Percentiles rank a stretch among this genome's conserved stretches.
phyloP scores from a whole-genome alignment of 257 asterid genomes.

The Cinchona pubescens region DNA sequence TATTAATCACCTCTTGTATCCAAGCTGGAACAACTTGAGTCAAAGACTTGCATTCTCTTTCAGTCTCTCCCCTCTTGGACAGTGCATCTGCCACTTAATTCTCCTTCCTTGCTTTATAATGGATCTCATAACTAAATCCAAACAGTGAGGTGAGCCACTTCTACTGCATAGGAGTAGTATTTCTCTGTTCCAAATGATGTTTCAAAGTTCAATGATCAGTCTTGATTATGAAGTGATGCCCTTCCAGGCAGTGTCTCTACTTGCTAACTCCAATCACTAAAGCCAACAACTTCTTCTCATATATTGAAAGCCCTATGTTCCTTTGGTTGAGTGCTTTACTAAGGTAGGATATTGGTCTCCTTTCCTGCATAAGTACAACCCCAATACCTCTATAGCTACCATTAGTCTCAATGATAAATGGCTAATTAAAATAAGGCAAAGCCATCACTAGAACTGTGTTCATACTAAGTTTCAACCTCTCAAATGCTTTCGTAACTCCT shows the following conservation, averaged over 20 bases:
- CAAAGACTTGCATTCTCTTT: background rate
- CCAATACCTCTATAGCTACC: background rate
- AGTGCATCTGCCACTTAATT: background rate
- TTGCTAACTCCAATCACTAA: background rate
- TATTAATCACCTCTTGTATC: too few relatives aligned
- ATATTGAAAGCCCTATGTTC: background rate
- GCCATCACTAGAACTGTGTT: too few relatives aligned
- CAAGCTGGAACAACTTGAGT: too few relatives aligned
- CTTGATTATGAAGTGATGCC: background rate
- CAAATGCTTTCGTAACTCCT: too few relatives aligned
- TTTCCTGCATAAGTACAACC: background rate
- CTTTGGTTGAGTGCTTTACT: background rate
- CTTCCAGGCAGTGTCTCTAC: background rate
- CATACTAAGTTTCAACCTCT: too few relatives aligned
- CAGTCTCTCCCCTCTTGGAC: background rate
- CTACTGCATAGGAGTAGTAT: background rate
- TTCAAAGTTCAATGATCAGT: background rate
- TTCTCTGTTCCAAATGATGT: background rate
- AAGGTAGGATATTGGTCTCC: background rate
- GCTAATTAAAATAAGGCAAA: too few relatives aligned
- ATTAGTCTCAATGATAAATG: too few relatives aligned
- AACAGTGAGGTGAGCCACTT: background rate
- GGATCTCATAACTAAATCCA: background rate
- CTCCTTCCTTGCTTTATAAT: background rate
- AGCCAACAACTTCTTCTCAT: background rate